Base-by-base conservation (phyloP, 495 filamentous ascomycete genomes). In the Hypoxylon trugodes region DNA sequence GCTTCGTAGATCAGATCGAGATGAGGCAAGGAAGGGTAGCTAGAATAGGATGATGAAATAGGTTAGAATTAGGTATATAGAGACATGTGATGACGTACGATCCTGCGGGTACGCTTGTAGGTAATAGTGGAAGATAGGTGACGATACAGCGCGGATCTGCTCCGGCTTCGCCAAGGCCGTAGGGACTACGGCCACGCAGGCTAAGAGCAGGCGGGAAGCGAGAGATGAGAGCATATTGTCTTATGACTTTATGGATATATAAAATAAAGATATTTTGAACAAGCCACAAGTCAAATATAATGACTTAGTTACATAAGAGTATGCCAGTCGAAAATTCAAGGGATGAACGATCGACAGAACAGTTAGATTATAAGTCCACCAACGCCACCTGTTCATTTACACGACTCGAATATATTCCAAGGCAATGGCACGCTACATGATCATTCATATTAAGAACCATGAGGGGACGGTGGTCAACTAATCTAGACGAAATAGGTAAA, bases 61-160 rank as follows among this genome's bases (percentile, higher is more conserved):
- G 22, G n/a, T 9, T 28, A 49, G 3, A 35, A 50, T n/a, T n/a
- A 16, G 21, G 10, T 6, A 43, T 16, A 32, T 0, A 25, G 21
- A 18, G 42, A 50, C 36, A 1, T 13, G 3, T 24, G 9, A 32
- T n/a, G 41, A 68, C 72, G 12, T 57, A 72, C 69, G 56, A 32
- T 76, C 71, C 35, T 76, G 69, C 10, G 75, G 72, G 25, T 75
- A 73, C 3, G 73, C 62, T 54, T 80, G 79, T 0, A 80, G 63
- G 49, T 79, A 80, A 32, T 75, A 74, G 60, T 82, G 79, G 55
- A 76, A 82, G 30, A 79, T 74, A 3, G 78, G 79, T 8, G 59
- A 57, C 51, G 68, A 61, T 25, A 79, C 76, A 43, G 69, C 76
- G 18, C 79, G 78, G 43, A 80, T 77, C 61, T 79, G 73, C 59